Percentiles rank a stretch among this genome's conserved stretches.
Conservation (phyloP, 2,329 filamentous ascomycete species). For the Colletotrichum liaoningense region DNA sequence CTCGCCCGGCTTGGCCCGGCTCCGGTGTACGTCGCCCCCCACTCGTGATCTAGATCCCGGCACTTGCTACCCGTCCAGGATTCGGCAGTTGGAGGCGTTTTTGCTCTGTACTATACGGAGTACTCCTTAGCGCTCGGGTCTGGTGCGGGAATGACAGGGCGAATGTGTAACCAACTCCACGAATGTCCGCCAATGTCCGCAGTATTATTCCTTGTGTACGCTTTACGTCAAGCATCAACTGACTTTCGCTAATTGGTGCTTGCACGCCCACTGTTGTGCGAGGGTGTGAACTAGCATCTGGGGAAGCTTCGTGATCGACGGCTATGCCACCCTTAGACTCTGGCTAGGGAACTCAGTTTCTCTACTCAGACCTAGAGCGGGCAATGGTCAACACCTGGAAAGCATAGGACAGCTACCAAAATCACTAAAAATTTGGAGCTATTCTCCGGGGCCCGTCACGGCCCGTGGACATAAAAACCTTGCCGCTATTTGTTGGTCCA, state of each 20-base stretch:
- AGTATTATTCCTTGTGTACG: not conserved
- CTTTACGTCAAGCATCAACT: not conserved
- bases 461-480: too few relatives aligned
- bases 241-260: not conserved
- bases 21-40: not conserved
- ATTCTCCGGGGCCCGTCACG: too few relatives aligned
- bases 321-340: not conserved
- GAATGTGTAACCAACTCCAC: too few relatives aligned
- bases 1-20: not conserved
- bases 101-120: not conserved
- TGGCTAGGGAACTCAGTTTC: not conserved
- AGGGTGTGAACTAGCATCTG: not conserved
- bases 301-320: not conserved
- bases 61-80: not conserved
- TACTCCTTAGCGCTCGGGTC: not conserved
- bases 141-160: not conserved
- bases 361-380: not conserved
- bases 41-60: not conserved
- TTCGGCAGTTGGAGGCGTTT: not conserved
- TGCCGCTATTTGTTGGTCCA: too few relatives aligned
- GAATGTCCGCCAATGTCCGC: not conserved
- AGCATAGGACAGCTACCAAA: not conserved
- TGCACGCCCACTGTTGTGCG: not conserved
- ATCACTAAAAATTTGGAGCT: not conserved
- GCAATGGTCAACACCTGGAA: not conserved